Conservation (phyloP, 345 rosid species). For the Odontarrhena argentea region DNA sequence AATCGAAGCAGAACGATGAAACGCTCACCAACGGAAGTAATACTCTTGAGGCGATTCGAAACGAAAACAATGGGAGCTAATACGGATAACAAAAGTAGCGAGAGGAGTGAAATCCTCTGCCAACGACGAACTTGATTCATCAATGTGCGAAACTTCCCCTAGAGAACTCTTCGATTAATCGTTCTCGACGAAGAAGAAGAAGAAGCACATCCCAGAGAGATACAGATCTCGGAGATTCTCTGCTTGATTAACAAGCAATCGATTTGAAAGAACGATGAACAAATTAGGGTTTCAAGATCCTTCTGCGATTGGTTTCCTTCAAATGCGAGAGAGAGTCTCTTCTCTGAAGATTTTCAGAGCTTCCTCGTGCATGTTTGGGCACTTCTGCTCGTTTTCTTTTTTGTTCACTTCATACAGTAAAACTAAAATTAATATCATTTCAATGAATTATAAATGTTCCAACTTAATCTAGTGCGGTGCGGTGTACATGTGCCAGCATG, state of each 20-base stretch:
- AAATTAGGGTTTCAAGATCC: constrained; percentile 51
- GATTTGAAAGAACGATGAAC: not conserved
- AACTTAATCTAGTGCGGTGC: constrained; percentile 15
- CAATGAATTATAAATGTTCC: not conserved
- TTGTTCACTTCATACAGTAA: constrained; percentile 16
- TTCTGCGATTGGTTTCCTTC: not conserved
- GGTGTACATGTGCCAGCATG: constrained; percentile 37
- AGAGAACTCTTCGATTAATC: constrained; percentile 38
- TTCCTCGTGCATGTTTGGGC: constrained; percentile 46
- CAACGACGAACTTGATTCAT: constrained; percentile 72
- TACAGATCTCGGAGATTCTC: constrained; percentile 43
- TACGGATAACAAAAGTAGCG: constrained; percentile 65
- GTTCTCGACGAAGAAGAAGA: constrained; percentile 55
- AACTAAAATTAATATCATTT: not conserved
- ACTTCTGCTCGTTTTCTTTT: constrained; percentile 24
- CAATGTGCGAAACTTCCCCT: constrained; percentile 43
- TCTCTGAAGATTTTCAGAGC: constrained; percentile 36
- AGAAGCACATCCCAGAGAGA: constrained; percentile 38
- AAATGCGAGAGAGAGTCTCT: constrained; percentile 19
- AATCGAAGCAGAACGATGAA: constrained; percentile 3
- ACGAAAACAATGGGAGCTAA: constrained; percentile 74
- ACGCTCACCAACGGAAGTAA: constrained; percentile 59
- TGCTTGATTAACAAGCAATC: constrained; percentile 41
- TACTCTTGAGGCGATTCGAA: constrained; percentile 52
- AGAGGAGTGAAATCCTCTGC: constrained; percentile 89